Conservation (phyloP, 352 stramenopile species). For the Pilasporangium apinafurcum region DNA sequence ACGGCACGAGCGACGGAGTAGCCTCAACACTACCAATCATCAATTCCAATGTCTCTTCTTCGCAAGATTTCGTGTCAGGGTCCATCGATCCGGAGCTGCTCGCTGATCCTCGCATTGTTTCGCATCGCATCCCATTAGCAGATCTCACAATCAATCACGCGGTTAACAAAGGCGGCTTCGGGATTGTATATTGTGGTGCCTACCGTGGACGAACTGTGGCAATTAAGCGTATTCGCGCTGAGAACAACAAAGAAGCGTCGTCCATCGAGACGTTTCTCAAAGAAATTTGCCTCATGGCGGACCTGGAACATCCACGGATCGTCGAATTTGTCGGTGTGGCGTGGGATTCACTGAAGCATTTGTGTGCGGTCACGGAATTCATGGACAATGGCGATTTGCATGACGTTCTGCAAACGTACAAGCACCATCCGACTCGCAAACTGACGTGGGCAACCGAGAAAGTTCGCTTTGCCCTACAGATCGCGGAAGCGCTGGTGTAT, state of each 20-base stretch:
- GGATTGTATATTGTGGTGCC: conserved; percentile 15
- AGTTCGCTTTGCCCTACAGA: neutral
- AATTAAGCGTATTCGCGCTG: conserved; percentile 16
- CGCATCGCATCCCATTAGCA: conserved; percentile 4
- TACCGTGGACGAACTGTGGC: conserved; percentile 11
- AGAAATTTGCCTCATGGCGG: conserved; percentile 19
- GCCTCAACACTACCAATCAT: conserved; percentile 1
- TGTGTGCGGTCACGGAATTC: conserved; percentile 3
- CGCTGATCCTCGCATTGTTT: conserved; percentile 10
- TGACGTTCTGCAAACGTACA: neutral
- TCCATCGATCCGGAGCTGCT: conserved; percentile 4
- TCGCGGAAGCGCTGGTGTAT: conserved; percentile 3
- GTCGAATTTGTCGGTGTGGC: conserved; percentile 6
- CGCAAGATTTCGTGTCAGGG: too few species aligned
- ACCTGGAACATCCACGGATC: conserved; percentile 5
- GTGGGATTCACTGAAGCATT: conserved; percentile 4
- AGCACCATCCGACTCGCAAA: neutral
- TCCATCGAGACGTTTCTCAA: conserved; percentile 17
- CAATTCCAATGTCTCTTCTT: too few species aligned
- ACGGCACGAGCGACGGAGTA: neutral
- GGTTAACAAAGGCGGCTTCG: conserved; percentile 13
- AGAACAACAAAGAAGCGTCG: conserved; percentile 4
- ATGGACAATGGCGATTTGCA: conserved; percentile 3
- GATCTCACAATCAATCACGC: conserved; percentile 2
- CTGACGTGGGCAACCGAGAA: neutral